A percentile compares a stretch with the other conserved stretches of the same genome.
Evolutionary conservation across 1,139 yeast species (phyloP).

Genomic region (Scheffersomyces illinoinensis): DNA sequence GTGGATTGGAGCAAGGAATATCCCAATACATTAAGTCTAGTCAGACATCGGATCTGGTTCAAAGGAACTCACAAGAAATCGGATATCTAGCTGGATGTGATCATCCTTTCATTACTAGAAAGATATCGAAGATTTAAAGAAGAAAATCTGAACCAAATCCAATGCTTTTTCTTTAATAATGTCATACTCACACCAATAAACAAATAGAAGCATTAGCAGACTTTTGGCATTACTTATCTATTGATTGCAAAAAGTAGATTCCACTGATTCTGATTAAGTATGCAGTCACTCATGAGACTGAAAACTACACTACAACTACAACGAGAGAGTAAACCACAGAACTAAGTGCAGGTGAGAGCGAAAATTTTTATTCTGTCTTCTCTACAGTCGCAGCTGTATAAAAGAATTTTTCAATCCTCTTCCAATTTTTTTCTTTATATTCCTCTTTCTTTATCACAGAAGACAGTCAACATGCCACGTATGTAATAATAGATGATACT

Average conservation of each 20-base stretch:
- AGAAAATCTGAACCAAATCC: neutral
- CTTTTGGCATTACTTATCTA: neutral
- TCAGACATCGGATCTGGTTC: too few species aligned
- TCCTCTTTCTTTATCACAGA: slow-evolving; percentile 16
- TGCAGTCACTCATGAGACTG: neutral
- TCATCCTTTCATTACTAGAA: neutral
- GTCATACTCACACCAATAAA: neutral
- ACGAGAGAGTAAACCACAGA: slow-evolving; percentile 1
- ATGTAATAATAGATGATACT: slow-evolving; percentile 31
- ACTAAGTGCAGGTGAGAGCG: neutral
- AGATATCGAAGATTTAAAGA: neutral
- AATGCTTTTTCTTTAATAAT: neutral
- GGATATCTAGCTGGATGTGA: too few species aligned
- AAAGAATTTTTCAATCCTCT: slow-evolving; percentile 3
- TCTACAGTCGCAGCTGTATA: slow-evolving; percentile 9
- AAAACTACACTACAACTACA: neutral
- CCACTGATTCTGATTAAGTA: neutral
- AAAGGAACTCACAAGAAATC: too few species aligned
- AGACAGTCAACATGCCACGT: slow-evolving; percentile 55
- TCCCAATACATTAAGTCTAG: too few species aligned
- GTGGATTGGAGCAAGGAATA: too few species aligned
- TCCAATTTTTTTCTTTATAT: slow-evolving; percentile 2
- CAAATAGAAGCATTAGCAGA: too few species aligned
- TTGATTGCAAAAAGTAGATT: neutral
- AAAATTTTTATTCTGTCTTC: slow-evolving; percentile 1